Evolutionary conservation across 345 rosid genomes (phyloP).

Genomic region (Gossypium mustelinum): DNA sequence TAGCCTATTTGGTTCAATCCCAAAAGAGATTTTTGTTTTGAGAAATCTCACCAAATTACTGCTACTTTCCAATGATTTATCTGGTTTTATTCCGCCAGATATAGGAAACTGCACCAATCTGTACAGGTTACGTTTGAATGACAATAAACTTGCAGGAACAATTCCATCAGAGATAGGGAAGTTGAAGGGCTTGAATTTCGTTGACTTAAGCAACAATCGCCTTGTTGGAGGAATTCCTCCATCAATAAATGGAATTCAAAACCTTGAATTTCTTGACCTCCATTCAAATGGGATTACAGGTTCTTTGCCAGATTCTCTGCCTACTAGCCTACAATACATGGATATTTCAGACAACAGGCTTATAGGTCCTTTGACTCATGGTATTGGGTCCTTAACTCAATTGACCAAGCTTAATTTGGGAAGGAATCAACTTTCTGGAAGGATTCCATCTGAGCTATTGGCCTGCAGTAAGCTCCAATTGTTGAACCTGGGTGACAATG

Average conservation of each 20-base stretch:
- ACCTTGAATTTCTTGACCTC: conserved; percentile 68
- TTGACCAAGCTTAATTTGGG: conserved; percentile 74
- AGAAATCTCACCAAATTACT: conserved; percentile 80
- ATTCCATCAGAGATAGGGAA: conserved; percentile 76
- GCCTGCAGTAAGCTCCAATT: conserved; percentile 70
- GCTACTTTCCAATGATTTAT: conserved; percentile 66
- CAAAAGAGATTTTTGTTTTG: conserved; percentile 52
- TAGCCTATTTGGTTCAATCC: conserved; percentile 66
- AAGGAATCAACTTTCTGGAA: conserved; percentile 61
- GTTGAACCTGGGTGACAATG: conserved; percentile 68
- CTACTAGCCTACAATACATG: conserved; percentile 55
- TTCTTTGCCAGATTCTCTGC: conserved; percentile 58
- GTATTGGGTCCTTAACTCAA: conserved; percentile 61
- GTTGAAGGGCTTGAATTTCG: conserved; percentile 58
- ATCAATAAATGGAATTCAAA: conserved; percentile 50
- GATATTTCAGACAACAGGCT: conserved; percentile 77
- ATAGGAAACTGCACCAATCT: conserved; percentile 77
- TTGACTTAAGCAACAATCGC: conserved; percentile 66
- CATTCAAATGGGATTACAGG: conserved; percentile 77
- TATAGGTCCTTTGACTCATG: conserved; percentile 48
- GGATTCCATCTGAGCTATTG: conserved; percentile 61
- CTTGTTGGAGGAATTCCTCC: conserved; percentile 65
- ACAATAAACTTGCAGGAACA: conserved; percentile 65
- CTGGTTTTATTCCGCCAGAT: conserved; percentile 75
- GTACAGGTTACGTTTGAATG: conserved; percentile 58